These are phyloP conservation scores for Apiotrichum gamsii DNA, from an alignment of 1,284 basidiomycete genomes.

Conservation along the genomic window DNA sequence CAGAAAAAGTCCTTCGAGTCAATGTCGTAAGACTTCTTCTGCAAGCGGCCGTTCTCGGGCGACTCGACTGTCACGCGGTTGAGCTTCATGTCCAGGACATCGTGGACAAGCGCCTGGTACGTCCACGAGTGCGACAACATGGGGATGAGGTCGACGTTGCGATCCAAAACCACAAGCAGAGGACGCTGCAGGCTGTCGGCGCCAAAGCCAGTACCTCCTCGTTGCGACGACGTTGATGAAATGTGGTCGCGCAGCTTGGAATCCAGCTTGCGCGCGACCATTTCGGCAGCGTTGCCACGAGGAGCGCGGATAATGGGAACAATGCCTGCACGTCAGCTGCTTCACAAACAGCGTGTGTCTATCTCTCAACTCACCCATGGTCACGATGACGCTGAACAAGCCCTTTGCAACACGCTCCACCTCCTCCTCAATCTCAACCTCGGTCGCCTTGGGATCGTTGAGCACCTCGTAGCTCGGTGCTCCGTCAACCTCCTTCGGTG, in stretches of 20 bases:
- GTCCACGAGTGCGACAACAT: constrained; percentile 98
- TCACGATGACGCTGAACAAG: constrained; percentile 88
- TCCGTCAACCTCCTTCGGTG: constrained; percentile 38
- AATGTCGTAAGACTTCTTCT: constrained; percentile 89
- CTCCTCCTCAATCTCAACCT: constrained; percentile 87
- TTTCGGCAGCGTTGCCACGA: constrained; percentile 93
- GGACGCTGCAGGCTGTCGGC: constrained; percentile 69
- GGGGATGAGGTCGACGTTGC: constrained; percentile 91
- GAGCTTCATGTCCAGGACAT: constrained; percentile 94
- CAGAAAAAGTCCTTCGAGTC: constrained; percentile 99
- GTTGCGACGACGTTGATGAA: constrained; percentile 61
- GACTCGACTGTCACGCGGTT: constrained; percentile 82
- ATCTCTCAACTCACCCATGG: constrained; percentile 60
- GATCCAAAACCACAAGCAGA: constrained; percentile 83
- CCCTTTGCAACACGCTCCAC: constrained; percentile 88
- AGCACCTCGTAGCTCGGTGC: constrained; percentile 68
- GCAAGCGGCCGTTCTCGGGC: constrained; percentile 55
- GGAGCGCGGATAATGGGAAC: constrained; percentile 94
- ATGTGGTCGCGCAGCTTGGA: constrained; percentile 86
- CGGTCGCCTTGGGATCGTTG: constrained; percentile 85
- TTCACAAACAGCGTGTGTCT: no score
- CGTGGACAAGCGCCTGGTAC: constrained; percentile 95
- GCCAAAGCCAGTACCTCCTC: constrained; percentile 54
- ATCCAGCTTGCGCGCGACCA: constrained; percentile 94
- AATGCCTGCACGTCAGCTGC: constrained; percentile 56